phyloP scores from a whole-genome alignment of 768 basidiomycete genomes.

The Crepidotus variabilis region DNA sequence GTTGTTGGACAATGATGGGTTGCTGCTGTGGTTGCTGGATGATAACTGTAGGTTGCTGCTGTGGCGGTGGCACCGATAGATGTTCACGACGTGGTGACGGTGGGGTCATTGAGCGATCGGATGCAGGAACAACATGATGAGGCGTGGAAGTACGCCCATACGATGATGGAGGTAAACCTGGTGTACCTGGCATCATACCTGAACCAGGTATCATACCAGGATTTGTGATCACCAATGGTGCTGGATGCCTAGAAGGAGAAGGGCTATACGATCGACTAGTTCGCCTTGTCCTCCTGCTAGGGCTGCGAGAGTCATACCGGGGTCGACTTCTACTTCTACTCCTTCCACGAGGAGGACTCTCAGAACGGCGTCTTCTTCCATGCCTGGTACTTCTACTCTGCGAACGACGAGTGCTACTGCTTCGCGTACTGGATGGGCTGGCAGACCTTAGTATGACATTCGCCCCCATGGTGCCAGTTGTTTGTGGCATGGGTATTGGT shows the following conservation, averaged over 20 bases:
- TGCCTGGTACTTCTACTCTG: background rate
- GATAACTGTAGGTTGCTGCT: constrained; percentile 24
- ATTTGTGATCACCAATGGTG: constrained; percentile 15
- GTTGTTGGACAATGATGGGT: constrained; percentile 15
- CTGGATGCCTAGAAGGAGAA: constrained; percentile 1
- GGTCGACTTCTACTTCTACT: constrained; percentile 8
- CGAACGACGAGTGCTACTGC: constrained; percentile 5
- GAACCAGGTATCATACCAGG: constrained; percentile 9
- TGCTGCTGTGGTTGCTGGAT: constrained; percentile 22
- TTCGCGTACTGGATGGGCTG: constrained; percentile 16
- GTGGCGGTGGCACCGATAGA: constrained; percentile 18
- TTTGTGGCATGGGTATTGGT: constrained; percentile 14
- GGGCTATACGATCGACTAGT: constrained; percentile 11
- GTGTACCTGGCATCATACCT: constrained; percentile 5
- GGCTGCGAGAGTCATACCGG: constrained; percentile 1
- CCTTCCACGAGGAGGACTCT: constrained; percentile 9
- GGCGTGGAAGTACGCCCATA: background rate
- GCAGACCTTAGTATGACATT: constrained; percentile 12
- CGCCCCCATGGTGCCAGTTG: constrained; percentile 12
- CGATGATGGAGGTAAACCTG: background rate
- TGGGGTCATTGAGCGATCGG: constrained; percentile 9
- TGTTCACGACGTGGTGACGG: constrained; percentile 11
- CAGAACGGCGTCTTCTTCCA: constrained; percentile 6
- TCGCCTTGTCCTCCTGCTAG: constrained; percentile 13
- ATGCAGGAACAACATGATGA: constrained; percentile 17